Evolutionary conservation across 176 grass and related monocot species (phyloP).

Genomic region (Carex pumila): DNA sequence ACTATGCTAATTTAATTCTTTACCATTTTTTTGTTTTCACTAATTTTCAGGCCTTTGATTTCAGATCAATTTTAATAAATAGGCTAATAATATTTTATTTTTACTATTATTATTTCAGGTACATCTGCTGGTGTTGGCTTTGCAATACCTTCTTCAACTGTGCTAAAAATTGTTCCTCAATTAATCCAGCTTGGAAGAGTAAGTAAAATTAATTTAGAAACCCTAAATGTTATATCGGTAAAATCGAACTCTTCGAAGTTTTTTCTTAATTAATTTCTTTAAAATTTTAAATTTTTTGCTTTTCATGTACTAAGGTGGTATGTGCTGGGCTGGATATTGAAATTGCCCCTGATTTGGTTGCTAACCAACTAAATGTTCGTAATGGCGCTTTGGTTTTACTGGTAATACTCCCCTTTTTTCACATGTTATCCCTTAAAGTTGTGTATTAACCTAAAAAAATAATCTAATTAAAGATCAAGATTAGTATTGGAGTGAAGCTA

Average conservation of each 20-base stretch:
- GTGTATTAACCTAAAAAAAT: neutral
- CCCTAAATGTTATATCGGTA: neutral
- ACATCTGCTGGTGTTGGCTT: constrained; percentile 95
- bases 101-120: constrained; percentile 42
- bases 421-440: neutral
- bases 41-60: neutral
- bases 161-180: constrained; percentile 86
- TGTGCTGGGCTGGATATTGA: constrained; percentile 74
- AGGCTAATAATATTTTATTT: neutral
- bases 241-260: neutral
- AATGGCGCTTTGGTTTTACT: constrained; percentile 75
- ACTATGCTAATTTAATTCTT: neutral
- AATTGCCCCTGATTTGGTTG: constrained; percentile 74
- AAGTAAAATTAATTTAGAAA: constrained; percentile 15
- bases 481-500: neutral
- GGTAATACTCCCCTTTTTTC: constrained; percentile 25
- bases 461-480: neutral
- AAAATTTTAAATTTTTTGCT: neutral
- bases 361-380: constrained; percentile 88
- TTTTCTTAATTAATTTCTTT: constrained; percentile 6
- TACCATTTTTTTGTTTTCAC: neutral
- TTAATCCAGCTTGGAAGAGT: constrained; percentile 93
- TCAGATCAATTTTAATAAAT: neutral
- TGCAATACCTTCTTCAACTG: constrained; percentile 82
- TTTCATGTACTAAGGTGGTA: constrained; percentile 48